phyloP scores from a whole-genome alignment of 768 basidiomycete genomes.

The Trametes sanguinea region DNA sequence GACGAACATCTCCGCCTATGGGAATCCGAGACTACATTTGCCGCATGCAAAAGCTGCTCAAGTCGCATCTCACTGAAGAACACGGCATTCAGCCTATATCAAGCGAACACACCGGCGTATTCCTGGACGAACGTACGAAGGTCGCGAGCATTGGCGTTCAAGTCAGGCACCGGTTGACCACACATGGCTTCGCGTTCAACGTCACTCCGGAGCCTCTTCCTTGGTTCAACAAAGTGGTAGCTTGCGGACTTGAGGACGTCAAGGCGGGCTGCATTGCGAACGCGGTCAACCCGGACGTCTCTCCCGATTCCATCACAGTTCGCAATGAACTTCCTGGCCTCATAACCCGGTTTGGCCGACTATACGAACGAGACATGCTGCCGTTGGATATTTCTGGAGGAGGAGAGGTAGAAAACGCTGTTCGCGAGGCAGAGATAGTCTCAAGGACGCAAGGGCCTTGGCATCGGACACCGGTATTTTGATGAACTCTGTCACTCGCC shows the following conservation, averaged over 20 bases:
- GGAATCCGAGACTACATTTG: slow-evolving; percentile 84
- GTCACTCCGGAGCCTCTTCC: slow-evolving; percentile 74
- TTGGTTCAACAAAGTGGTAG: slow-evolving; percentile 90
- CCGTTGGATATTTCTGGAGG: slow-evolving; percentile 26
- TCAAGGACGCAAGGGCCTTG: slow-evolving; percentile 23
- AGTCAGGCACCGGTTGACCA: slow-evolving; percentile 90
- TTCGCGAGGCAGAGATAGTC: slow-evolving; percentile 29
- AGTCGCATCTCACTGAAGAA: slow-evolving; percentile 57
- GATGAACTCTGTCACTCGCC: neutral
- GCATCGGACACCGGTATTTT: slow-evolving; percentile 7
- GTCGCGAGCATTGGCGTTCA: slow-evolving; percentile 96
- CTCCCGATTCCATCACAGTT: slow-evolving; percentile 37
- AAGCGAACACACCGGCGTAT: slow-evolving; percentile 89
- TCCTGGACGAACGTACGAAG: slow-evolving; percentile 78
- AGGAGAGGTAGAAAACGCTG: slow-evolving; percentile 28
- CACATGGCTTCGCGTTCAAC: slow-evolving; percentile 94
- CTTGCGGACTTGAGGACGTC: slow-evolving; percentile 88
- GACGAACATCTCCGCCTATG: slow-evolving; percentile 70
- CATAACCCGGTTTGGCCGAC: slow-evolving; percentile 31
- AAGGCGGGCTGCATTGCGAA: slow-evolving; percentile 65
- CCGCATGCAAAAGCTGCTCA: slow-evolving; percentile 72
- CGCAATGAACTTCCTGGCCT: slow-evolving; percentile 55
- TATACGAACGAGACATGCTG: slow-evolving; percentile 34
- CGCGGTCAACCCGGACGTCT: neutral
- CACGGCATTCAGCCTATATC: slow-evolving; percentile 60